A percentile compares a stretch with the other conserved stretches of the same genome.
Evolutionary conservation across 2,329 filamentous ascomycete genomes (phyloP).

Genomic region (Trichoderma pleuroti): DNA sequence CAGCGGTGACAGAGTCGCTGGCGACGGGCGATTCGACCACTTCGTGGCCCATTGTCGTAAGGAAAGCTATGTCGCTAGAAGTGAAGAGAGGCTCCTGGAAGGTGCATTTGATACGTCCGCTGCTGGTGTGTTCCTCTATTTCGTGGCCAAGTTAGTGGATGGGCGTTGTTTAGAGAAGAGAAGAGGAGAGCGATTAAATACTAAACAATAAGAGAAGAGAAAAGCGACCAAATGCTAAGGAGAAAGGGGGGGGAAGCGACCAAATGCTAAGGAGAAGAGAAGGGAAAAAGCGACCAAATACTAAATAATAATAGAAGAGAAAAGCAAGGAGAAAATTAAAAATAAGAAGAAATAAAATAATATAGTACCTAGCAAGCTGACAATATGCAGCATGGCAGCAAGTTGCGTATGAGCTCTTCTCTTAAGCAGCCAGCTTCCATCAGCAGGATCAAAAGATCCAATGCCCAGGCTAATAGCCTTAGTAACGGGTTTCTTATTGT

Average conservation of each 20-base stretch:
- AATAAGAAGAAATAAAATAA: conserved; percentile 19
- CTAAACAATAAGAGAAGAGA: no score
- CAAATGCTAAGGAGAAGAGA: no score
- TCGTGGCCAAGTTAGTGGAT: neutral
- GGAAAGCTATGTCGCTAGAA: conserved; percentile 47
- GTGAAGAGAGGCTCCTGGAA: conserved; percentile 57
- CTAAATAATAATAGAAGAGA: no score
- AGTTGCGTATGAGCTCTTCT: conserved; percentile 50
- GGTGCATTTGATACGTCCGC: conserved; percentile 36
- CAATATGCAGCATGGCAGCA: conserved; percentile 46
- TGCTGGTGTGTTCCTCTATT: neutral
- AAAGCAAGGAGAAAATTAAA: no score
- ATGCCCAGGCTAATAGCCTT: conserved; percentile 52
- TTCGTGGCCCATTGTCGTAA: conserved; percentile 38
- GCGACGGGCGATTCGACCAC: conserved; percentile 51
- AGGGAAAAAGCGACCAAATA: no score
- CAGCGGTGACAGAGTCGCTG: conserved; percentile 45
- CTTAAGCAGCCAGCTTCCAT: conserved; percentile 44
- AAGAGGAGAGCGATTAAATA: neutral
- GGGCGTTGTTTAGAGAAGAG: neutral
- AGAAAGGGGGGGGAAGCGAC: neutral
- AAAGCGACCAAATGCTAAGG: no score
- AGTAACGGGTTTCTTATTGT: conserved; percentile 1
- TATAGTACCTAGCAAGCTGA: conserved; percentile 43
- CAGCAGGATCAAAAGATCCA: conserved; percentile 51